Conservation (phyloP, 176 grass and related monocot genomes). For the Triticum aestivum region DNA sequence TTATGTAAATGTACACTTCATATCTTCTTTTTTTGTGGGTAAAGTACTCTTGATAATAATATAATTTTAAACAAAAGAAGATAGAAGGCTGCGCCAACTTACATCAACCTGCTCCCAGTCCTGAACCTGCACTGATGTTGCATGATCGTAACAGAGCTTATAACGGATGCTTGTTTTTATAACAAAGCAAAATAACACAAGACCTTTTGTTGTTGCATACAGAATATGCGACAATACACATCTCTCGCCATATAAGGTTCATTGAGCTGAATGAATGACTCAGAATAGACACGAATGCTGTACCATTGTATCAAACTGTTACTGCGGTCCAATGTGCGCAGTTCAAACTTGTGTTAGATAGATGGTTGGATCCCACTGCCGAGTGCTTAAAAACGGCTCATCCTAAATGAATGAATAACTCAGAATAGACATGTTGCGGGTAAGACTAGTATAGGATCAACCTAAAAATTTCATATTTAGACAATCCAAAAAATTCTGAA, state of each 20-base stretch:
- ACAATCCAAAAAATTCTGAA: no score
- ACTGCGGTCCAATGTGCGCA: background rate
- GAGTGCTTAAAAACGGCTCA: background rate
- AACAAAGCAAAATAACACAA: background rate
- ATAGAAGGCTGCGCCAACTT: background rate
- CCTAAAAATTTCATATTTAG: no score
- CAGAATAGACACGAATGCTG: no score
- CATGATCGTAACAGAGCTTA: background rate
- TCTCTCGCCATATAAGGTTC: no score
- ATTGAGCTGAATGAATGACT: no score
- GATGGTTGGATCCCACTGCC: no score
- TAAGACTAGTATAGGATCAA: no score
- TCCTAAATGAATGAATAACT: no score
- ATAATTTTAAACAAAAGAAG: background rate
- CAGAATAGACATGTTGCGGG: no score
- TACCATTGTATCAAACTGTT: background rate
- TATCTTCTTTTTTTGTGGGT: background rate
- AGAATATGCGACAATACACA: background rate
- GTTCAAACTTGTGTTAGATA: background rate
- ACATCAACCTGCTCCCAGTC: background rate
- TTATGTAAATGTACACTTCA: slow-evolving; percentile 13
- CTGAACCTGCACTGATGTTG: background rate
- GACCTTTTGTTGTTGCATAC: background rate
- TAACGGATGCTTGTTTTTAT: background rate
- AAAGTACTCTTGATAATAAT: background rate